Evolutionary conservation across 331 rosid genomes (phyloP), one percentile per base, ranked within the genome.

Genomic region (Acacia pycnantha): DNA sequence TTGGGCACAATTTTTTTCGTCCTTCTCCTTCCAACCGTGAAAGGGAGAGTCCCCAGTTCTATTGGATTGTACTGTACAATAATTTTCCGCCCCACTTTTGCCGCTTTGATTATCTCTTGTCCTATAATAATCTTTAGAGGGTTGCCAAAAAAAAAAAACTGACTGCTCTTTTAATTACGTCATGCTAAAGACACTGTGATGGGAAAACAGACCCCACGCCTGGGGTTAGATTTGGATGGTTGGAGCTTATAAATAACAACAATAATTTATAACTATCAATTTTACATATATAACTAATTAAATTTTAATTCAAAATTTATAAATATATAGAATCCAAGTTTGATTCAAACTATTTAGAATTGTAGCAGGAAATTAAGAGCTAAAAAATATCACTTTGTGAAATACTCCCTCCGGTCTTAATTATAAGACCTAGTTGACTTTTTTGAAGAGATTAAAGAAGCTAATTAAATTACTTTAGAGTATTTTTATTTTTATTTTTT

Each of bases 31-130:
- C 43, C 70, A 9, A 15, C 48, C 31, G 27, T n/a, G 44, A 56
- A 75, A 70, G 78, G 77, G 73, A 79, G 73, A 53, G 77, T 69
- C 73, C 1, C 13, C 24, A 19, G 47, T 87, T 66, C 73, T 70
- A 85, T 79, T 79, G 84, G 84, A 80, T 68, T 75, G 87, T 83
- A 83, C 74, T 61, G 85, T 84, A 84, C 77, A 82, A 82, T 31
- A 68, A 33, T 56, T 33, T 33, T 66, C 72, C 21, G 13, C 24
- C 66, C 43, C 54, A 35, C 66, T 54, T 70, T 64, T 22, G 31
- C 35, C 44, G n/a, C 50, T 77, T 27, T 85, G n/a, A 35, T 48
- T 40, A 18, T 74, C 29, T 66, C 56, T 84, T 84, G 70, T 87
- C 78, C 82, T 79, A 70, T 82, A 78, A 85, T 85, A 78, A 81